Percentiles rank a stretch among this genome's conserved stretches.
Conservation (phyloP, 2,329 filamentous ascomycete species). For the Hymenoscyphus linearis region DNA sequence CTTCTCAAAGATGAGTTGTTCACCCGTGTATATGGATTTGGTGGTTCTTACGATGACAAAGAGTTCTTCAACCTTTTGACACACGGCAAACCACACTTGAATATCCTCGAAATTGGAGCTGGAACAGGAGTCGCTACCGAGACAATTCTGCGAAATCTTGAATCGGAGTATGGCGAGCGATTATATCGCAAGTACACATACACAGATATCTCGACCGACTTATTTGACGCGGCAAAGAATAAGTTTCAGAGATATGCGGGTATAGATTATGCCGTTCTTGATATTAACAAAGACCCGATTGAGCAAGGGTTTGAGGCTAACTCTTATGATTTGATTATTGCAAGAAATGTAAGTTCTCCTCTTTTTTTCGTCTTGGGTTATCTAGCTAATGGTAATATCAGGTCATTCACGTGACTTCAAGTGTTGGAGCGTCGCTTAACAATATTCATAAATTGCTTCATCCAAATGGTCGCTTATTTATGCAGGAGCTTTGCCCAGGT, state of each 20-base stretch:
- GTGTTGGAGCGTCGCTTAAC: slow-evolving; percentile 12
- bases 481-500: slow-evolving; percentile 10
- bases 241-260: slow-evolving; percentile 15
- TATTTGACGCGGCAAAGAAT: slow-evolving; percentile 33
- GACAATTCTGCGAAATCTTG: slow-evolving; percentile 12
- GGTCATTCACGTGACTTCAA: slow-evolving; percentile 25
- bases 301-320: slow-evolving; percentile 33
- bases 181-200: slow-evolving; percentile 17
- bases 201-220: slow-evolving; percentile 25
- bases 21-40: slow-evolving; percentile 10
- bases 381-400: not conserved
- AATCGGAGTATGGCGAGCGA: slow-evolving; percentile 9
- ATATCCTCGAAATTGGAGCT: slow-evolving; percentile 20
- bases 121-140: slow-evolving; percentile 22
- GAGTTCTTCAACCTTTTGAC: slow-evolving; percentile 11
- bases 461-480: slow-evolving; percentile 16
- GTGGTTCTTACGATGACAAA: not conserved
- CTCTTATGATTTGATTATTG: slow-evolving; percentile 25
- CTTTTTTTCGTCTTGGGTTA: not conserved
- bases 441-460: slow-evolving; percentile 20
- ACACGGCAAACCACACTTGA: slow-evolving; percentile 14
- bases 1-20: slow-evolving; percentile 15
- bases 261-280: slow-evolving; percentile 32
- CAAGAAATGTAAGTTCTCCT: slow-evolving; percentile 12
- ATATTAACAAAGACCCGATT: slow-evolving; percentile 31